Percentiles rank a stretch among this genome's conserved stretches.
These are phyloP conservation scores for Onygena corvina DNA, from an alignment of 2,329 filamentous ascomycete species.

Conservation along the genomic window DNA sequence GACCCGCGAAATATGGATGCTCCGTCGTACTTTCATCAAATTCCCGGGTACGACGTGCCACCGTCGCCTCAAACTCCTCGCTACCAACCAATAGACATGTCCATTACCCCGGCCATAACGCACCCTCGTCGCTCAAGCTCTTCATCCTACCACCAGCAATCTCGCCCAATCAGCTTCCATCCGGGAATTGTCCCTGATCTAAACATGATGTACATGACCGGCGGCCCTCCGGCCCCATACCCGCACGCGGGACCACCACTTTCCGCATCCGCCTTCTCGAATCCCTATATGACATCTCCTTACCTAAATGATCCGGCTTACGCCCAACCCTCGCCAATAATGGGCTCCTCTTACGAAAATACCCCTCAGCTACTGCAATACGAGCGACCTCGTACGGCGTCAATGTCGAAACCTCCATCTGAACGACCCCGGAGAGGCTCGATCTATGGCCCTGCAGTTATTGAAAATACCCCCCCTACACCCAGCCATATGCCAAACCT, in stretches of 20 bases:
- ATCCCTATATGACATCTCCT: slow-evolving; percentile 24
- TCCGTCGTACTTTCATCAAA: slow-evolving; percentile 16
- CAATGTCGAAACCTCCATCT: slow-evolving; percentile 27
- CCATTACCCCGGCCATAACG: slow-evolving; percentile 20
- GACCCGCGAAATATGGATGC: slow-evolving; percentile 26
- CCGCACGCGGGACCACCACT: slow-evolving; percentile 28
- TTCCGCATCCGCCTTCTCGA: slow-evolving; percentile 28
- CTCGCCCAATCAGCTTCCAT: slow-evolving; percentile 32
- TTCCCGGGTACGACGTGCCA: slow-evolving; percentile 18
- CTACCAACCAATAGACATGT: slow-evolving; percentile 21
- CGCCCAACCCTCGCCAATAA: slow-evolving; percentile 9
- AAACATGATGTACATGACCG: slow-evolving; percentile 20
- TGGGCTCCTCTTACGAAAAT: slow-evolving; percentile 14
- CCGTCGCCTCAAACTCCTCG: slow-evolving; percentile 20
- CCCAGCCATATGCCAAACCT: not conserved
- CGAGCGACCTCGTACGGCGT: slow-evolving; percentile 25
- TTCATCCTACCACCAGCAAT: slow-evolving; percentile 26
- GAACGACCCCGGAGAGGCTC: slow-evolving; percentile 26
- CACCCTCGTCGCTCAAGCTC: slow-evolving; percentile 19
- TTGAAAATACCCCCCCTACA: slow-evolving; percentile 24
- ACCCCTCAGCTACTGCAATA: slow-evolving; percentile 11
- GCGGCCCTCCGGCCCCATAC: slow-evolving; percentile 16
- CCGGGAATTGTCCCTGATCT: slow-evolving; percentile 23
- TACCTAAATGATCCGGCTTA: slow-evolving; percentile 22
- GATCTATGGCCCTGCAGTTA: slow-evolving; percentile 25